Conservation (phyloP, 176 grass and related monocot species). For the Ananas comosus region DNA sequence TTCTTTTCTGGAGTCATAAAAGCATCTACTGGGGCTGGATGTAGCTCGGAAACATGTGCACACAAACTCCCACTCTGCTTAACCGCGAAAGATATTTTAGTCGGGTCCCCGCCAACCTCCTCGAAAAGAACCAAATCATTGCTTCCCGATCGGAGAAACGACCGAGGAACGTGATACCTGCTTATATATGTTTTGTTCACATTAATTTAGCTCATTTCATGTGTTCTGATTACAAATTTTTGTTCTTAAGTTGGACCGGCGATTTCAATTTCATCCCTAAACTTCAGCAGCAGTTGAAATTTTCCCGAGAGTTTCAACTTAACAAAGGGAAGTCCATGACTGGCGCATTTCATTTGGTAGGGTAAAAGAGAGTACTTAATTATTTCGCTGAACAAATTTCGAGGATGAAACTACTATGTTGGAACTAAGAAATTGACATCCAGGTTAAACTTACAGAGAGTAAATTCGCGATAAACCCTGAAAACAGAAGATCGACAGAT, state of each 20-base stretch:
- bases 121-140: constrained; percentile 89
- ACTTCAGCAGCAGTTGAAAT: no score
- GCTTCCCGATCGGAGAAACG: constrained; percentile 58
- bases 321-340: no score
- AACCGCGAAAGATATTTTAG: constrained; percentile 61
- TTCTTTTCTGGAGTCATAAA: constrained; percentile 37
- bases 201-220: no score
- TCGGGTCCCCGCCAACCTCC: constrained; percentile 79
- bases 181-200: constrained; percentile 12
- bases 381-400: not conserved
- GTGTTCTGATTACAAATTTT: no score
- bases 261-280: no score
- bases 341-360: no score
- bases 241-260: no score
- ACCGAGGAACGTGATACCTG: constrained; percentile 87
- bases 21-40: constrained; percentile 60
- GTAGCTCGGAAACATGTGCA: constrained; percentile 62
- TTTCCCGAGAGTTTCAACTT: no score
- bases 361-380: not conserved
- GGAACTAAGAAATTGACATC: no score
- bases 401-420: not conserved
- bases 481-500: constrained; percentile 1
- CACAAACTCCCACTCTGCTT: constrained; percentile 55
- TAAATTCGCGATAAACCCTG: not conserved
- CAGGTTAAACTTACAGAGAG: no score